Conservation (phyloP, 139 green algal genomes). For the Picochlorum sp. region DNA sequence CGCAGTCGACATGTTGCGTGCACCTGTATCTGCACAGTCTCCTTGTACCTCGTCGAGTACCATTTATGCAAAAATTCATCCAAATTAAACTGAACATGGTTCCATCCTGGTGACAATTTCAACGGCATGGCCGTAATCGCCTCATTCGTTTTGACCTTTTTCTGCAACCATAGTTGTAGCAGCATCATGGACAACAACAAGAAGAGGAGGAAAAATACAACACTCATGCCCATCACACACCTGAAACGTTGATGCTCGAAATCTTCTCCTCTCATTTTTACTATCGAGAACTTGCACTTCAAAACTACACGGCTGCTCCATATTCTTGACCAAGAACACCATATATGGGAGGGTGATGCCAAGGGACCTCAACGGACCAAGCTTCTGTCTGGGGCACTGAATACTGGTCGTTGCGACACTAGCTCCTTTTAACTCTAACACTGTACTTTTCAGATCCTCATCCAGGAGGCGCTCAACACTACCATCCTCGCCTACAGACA, state of each 20-base stretch:
- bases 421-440: slow-evolving; percentile 84
- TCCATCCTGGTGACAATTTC: slow-evolving; percentile 93
- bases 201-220: neutral
- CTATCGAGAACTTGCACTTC: slow-evolving; percentile 96
- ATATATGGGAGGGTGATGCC: slow-evolving; percentile 1
- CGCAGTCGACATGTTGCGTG: slow-evolving; percentile 67
- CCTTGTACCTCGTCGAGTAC: slow-evolving; percentile 23
- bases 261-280: slow-evolving; percentile 94
- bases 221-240: neutral
- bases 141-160: slow-evolving; percentile 43
- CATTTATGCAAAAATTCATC: slow-evolving; percentile 81
- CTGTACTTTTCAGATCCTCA: slow-evolving; percentile 87
- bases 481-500: slow-evolving; percentile 76
- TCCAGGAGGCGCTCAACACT: slow-evolving; percentile 95
- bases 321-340: slow-evolving; percentile 96
- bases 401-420: slow-evolving; percentile 93
- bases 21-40: neutral
- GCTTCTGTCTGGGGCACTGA: slow-evolving; percentile 74
- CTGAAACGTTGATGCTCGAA: slow-evolving; percentile 91
- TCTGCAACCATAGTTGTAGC: neutral
- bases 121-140: slow-evolving; percentile 98
- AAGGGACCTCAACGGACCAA: slow-evolving; percentile 70
- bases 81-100: slow-evolving; percentile 96
- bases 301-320: slow-evolving; percentile 92
- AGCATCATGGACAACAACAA: no score